Base-by-base conservation (phyloP, 257 asterid genomes). In the Anisodus tanguticus region DNA sequence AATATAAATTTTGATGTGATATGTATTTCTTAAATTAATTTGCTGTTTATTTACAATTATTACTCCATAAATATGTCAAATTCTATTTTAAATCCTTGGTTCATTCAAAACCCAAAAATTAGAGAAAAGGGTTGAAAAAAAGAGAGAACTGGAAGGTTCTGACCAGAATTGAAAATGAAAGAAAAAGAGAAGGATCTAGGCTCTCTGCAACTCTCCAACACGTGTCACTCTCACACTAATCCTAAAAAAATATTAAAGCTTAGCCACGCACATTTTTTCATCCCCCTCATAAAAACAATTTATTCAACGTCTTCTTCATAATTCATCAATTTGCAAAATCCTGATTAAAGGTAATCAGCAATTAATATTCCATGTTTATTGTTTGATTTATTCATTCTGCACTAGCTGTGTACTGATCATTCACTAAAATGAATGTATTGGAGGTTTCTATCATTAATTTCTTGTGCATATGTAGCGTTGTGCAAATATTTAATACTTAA, bases 101-200 rank as follows among this genome's bases (percentile, higher is more conserved):
- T 19, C 12, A 19, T 62, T 62, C 5, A 22, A 62, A n/a, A 11
- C 7, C 10, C 67, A 7, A n/a, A n/a, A 66, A 66, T 2, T 10
- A 5, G 4, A 64, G 8, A 26, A 11, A 63, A 35, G 3, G 6
- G 26, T 22, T 22, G 26, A 22, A 22, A 22, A 22, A 70, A 43
- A 6, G 60, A 74, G 81, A 74, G 19, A 1, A 51, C 81, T 22
- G 43, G 81, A 74, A 74, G 6, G 62, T 74, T 74, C 22, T 22
- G 60, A 47, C 0, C 15, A 54, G 7, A 55, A 55, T 55, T 13
- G 60, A 55, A 55, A 55, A 55, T 55, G 60, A 13, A 55, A 55
- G 60, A 39, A 49, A 74, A 11, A 6, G 11, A 12, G 80, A 74
- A 74, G 81, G 35, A 49, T 74, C 62, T 74, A 74, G 81, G n/a